Evolutionary conservation across 1,284 basidiomycete genomes (phyloP).

Genomic region (Ustilago crameri): DNA sequence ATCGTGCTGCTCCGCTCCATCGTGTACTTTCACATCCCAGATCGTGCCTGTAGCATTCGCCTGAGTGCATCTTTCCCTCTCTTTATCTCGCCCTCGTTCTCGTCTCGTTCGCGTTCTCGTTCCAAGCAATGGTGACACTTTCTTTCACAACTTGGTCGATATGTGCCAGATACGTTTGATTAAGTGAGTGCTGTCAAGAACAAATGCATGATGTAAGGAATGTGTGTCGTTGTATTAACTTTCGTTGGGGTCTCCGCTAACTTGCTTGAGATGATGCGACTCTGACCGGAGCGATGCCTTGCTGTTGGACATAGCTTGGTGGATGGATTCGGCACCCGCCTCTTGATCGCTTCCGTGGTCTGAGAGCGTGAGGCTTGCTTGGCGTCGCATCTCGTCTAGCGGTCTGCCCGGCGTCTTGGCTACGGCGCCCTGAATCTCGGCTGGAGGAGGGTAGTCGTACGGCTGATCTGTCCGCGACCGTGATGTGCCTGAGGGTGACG

Average conservation of each 20-base stretch:
- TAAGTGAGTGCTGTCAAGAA: too few relatives aligned
- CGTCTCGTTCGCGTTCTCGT: not conserved
- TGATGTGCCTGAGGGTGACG: constrained; percentile 8
- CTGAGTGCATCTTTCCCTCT: not conserved
- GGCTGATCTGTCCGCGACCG: constrained; percentile 19
- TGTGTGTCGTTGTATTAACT: not conserved
- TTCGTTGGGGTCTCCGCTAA: constrained; percentile 13
- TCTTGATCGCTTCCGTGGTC: constrained; percentile 29
- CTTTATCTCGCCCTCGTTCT: not conserved
- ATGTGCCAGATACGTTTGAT: too few relatives aligned
- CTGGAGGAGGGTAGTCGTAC: constrained; percentile 30
- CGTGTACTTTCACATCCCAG: not conserved
- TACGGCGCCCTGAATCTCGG: too few relatives aligned
- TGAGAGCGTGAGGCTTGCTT: constrained; percentile 33
- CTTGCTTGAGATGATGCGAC: constrained; percentile 31
- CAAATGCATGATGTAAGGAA: not conserved
- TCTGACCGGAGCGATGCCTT: constrained; percentile 23
- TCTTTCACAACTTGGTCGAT: too few relatives aligned
- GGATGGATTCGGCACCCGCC: constrained; percentile 2
- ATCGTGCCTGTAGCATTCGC: not conserved
- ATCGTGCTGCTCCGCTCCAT: not conserved
- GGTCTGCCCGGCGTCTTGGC: constrained; percentile 13
- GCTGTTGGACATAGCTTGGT: constrained; percentile 13
- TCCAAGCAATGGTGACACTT: constrained; percentile 16
- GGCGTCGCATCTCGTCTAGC: constrained; percentile 33